Conservation (phyloP, 352 stramenopile genomes). For the Thalassiosira pacifica region DNA sequence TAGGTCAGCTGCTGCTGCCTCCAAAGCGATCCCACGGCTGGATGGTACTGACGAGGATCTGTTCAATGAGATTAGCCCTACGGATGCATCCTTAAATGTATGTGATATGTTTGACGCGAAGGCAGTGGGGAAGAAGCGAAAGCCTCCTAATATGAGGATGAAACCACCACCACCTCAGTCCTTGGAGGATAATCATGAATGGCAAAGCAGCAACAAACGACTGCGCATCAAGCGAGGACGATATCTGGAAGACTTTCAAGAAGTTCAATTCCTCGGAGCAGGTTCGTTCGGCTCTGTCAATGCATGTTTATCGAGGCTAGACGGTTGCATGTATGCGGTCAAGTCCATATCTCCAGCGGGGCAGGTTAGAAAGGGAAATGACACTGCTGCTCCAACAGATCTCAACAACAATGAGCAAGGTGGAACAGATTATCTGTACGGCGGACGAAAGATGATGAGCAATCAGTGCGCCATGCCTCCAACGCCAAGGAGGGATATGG, state of each 20-base stretch:
- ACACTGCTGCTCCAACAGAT: slow-evolving; percentile 48
- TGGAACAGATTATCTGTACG: slow-evolving; percentile 27
- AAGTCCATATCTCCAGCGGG: slow-evolving; percentile 75
- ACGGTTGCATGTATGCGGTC: slow-evolving; percentile 88
- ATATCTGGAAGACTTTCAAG: slow-evolving; percentile 83
- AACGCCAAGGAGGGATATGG: slow-evolving; percentile 31
- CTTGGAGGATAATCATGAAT: not conserved
- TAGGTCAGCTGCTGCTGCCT: not conserved
- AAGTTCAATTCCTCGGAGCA: slow-evolving; percentile 81
- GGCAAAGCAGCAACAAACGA: slow-evolving; percentile 3
- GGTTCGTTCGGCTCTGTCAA: slow-evolving; percentile 88
- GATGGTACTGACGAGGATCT: too few relatives aligned
- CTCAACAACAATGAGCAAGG: slow-evolving; percentile 17
- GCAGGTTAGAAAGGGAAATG: slow-evolving; percentile 61
- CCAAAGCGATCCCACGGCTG: not conserved
- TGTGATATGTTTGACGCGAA: slow-evolving; percentile 12
- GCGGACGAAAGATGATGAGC: slow-evolving; percentile 15
- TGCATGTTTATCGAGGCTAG: slow-evolving; percentile 83
- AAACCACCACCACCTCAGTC: slow-evolving; percentile 22
- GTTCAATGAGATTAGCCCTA: slow-evolving; percentile 39
- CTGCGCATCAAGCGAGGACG: slow-evolving; percentile 24
- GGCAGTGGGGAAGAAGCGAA: slow-evolving; percentile 36
- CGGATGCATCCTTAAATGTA: slow-evolving; percentile 10
- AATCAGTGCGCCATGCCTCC: slow-evolving; percentile 23
- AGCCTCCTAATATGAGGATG: slow-evolving; percentile 10